Base-by-base conservation (phyloP, 2,329 filamentous ascomycete genomes). In the Botrytis aclada region DNA sequence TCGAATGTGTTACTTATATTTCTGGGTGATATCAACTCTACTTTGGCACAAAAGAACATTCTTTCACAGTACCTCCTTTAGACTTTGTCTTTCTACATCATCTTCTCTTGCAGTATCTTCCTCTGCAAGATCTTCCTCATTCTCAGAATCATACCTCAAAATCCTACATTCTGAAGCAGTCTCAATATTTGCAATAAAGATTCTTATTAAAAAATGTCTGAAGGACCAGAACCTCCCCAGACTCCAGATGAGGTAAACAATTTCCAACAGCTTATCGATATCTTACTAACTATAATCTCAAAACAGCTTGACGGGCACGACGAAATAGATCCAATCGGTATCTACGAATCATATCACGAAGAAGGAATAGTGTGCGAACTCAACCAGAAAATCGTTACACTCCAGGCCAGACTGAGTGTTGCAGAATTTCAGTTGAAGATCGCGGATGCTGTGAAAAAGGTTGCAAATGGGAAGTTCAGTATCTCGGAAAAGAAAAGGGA, bases 401-500 rank as follows among this genome's bases (percentile, higher is more conserved):
- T 8, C 4, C 20, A 16, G 25, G 2, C 0, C 7, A 41, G 18
- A 1, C 25, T 62, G 25, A 18, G 25, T 8, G 1, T 12, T 14
- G 7, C 3, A 20, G 25, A 62, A 7, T 3, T 4, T 0, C 10
- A 10, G 7, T 4, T 34, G 37, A 29, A 43, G 37, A 6, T n/a
- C 25, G 1, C 0, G 6, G 3, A 29, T 3, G 14, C 2, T 5
- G 8, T 8, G 7, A 18, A 16, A 25, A 7, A n/a, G 14, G 4
- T 39, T 12, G 43, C 2, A 7, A 1, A 45, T 45, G 22, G 18
- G 4, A 22, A 22, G 0, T 8, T 45, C 18, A 37, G 37, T 37
- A 37, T 37, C 37, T 37, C 4, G 4, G 37, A 37, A 37, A 37
- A 37, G 37, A n/a, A n/a, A n/a, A n/a, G n/a, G n/a, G n/a, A n/a